phyloP scores from a whole-genome alignment of 163 green algal species.

The Prototheca cutis region DNA sequence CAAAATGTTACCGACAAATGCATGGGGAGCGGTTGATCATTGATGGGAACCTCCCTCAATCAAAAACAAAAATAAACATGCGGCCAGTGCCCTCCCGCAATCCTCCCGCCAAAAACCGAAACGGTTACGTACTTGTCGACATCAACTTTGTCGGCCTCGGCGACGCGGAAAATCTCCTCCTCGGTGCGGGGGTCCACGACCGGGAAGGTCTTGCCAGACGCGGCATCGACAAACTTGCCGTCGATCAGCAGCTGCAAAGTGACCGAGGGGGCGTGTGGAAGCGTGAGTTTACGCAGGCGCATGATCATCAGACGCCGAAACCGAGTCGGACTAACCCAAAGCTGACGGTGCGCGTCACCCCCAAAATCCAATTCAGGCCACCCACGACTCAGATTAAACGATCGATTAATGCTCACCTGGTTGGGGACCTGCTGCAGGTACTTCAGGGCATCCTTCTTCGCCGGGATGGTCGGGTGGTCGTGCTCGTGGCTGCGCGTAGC shows the following conservation, averaged over 20 bases:
- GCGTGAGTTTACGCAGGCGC: no score
- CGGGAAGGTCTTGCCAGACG: background rate
- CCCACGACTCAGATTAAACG: background rate
- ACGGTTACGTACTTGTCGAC: conserved; percentile 26
- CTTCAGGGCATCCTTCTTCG: conserved; percentile 2
- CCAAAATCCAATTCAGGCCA: background rate
- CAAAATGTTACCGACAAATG: no score
- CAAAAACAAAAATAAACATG: no score
- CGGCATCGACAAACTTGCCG: conserved; percentile 2
- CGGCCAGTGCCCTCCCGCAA: no score
- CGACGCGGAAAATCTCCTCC: conserved; percentile 27
- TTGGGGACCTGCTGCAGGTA: conserved; percentile 3
- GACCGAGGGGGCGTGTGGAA: background rate
- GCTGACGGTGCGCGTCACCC: no score
- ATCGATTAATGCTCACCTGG: no score
- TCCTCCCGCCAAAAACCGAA: no score
- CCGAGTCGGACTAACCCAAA: background rate
- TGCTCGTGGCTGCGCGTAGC: background rate
- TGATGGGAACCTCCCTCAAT: no score
- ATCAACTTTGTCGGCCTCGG: conserved; percentile 29
- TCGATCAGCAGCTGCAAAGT: conserved; percentile 38
- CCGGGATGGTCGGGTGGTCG: background rate
- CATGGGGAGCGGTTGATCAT: no score
- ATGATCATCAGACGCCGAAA: background rate
- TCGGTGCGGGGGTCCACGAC: conserved; percentile 29